phyloP scores from a whole-genome alignment of 805 yeast genomes.

The Yamadazyma sp. region DNA sequence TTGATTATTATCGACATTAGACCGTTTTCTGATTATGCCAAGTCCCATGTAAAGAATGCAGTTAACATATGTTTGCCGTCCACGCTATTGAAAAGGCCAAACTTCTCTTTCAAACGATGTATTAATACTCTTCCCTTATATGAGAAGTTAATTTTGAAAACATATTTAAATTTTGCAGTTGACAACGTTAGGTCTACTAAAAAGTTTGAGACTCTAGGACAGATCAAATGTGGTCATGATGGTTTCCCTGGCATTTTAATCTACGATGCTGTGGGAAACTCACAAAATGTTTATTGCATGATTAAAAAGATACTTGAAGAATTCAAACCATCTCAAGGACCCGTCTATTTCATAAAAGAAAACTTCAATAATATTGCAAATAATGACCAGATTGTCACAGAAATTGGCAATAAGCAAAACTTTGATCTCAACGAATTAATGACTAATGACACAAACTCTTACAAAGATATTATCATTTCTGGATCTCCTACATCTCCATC shows the following conservation, averaged over 20 bases:
- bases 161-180: constrained; percentile 12
- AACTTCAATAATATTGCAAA: constrained; percentile 9
- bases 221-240: constrained; percentile 21
- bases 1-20: constrained; percentile 70
- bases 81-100: constrained; percentile 75
- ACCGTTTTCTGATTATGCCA: constrained; percentile 72
- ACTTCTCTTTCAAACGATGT: constrained; percentile 64
- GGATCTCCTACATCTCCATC: background rate
- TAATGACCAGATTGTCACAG: background rate
- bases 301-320: constrained; percentile 52
- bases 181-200: background rate
- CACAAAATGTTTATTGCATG: constrained; percentile 46
- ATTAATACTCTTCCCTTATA: constrained; percentile 56
- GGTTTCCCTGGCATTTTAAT: constrained; percentile 40
- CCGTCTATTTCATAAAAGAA: constrained; percentile 11
- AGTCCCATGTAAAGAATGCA: constrained; percentile 56
- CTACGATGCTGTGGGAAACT: constrained; percentile 48
- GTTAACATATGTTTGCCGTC: constrained; percentile 85
- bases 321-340: constrained; percentile 5
- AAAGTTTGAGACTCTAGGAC: constrained; percentile 1
- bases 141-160: constrained; percentile 46
- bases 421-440: constrained; percentile 13
- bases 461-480: constrained; percentile 11
- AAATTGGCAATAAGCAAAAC: constrained; percentile 14
- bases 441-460: constrained; percentile 10